These are phyloP conservation scores for Spergularia bocconei DNA, from an alignment of 148 eudicot genomes.

Conservation along the genomic window DNA sequence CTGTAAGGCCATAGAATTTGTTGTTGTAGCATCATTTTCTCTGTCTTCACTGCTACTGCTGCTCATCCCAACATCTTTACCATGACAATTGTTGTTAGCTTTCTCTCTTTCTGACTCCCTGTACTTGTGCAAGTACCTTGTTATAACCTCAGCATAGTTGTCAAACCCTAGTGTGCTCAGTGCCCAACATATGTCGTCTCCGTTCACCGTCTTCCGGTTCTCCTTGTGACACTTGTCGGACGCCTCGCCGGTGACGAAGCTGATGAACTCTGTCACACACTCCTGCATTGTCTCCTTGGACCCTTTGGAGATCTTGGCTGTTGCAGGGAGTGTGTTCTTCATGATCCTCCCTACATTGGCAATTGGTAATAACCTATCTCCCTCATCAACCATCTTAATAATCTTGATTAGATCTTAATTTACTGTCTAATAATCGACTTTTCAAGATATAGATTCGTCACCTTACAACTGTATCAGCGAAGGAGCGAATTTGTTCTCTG, in stretches of 20 bases:
- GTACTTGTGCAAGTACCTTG: conserved; percentile 39
- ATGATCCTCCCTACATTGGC: conserved; percentile 56
- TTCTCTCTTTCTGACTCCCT: conserved; percentile 45
- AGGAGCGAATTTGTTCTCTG: conserved; percentile 10
- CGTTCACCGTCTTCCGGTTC: conserved; percentile 58
- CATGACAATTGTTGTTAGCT: conserved; percentile 21
- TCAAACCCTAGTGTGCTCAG: conserved; percentile 56
- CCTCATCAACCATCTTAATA: conserved; percentile 30
- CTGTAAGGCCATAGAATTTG: conserved; percentile 18
- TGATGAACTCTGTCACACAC: conserved; percentile 55
- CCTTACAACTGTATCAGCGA: neutral
- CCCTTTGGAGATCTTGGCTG: conserved; percentile 58
- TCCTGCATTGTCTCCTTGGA: conserved; percentile 59
- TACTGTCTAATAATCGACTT: neutral
- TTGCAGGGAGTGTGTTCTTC: conserved; percentile 47
- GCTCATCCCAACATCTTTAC: neutral
- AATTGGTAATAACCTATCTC: conserved; percentile 45
- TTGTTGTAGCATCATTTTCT: neutral
- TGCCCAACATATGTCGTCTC: conserved; percentile 61
- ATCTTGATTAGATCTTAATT: conserved; percentile 1
- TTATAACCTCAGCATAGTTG: conserved; percentile 39
- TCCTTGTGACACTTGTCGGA: conserved; percentile 65
- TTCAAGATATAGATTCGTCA: conserved; percentile 11
- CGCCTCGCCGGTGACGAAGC: conserved; percentile 57
- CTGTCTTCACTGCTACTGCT: conserved; percentile 6